A percentile compares a stretch with the other conserved stretches of the same genome.
These are phyloP conservation scores for Inga leiocalycina DNA, from an alignment of 306 rosid genomes.

Conservation along the genomic window DNA sequence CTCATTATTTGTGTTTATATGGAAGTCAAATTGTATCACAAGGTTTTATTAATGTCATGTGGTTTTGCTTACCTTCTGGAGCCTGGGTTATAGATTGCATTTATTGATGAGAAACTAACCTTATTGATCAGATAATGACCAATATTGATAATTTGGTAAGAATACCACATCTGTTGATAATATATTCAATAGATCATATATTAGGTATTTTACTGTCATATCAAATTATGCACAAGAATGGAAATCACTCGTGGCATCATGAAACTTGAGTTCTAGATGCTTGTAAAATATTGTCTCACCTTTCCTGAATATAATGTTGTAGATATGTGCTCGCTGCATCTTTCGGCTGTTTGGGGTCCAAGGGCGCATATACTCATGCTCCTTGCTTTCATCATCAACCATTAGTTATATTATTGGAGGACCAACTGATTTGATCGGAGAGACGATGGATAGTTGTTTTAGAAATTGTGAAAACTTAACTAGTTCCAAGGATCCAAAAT, in stretches of 20 bases:
- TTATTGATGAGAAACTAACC: not conserved
- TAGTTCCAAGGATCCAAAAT: conserved; percentile 25
- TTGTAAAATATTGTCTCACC: conserved; percentile 8
- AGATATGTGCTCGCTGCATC: conserved; percentile 82
- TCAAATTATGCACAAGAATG: not conserved
- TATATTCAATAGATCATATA: not conserved
- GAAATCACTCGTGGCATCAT: not conserved
- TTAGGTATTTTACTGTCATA: not conserved
- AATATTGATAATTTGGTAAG: not conserved
- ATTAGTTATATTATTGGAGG: conserved; percentile 42
- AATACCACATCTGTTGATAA: not conserved
- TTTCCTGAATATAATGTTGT: not conserved
- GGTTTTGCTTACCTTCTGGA: not conserved
- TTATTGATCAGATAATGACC: not conserved
- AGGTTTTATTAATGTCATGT: not conserved
- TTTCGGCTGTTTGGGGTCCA: conserved; percentile 63
- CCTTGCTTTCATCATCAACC: conserved; percentile 32
- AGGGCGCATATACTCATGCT: conserved; percentile 41
- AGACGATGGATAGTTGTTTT: conserved; percentile 2
- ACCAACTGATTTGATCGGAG: conserved; percentile 32
- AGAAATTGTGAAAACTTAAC: conserved; percentile 11
- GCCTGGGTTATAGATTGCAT: not conserved
- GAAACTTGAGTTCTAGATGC: not conserved
- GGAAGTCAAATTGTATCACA: not conserved
- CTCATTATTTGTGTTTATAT: not conserved